Evolutionary conservation across 2,329 filamentous ascomycete genomes (phyloP).

Genomic region (Fusarium tjaetaba): DNA sequence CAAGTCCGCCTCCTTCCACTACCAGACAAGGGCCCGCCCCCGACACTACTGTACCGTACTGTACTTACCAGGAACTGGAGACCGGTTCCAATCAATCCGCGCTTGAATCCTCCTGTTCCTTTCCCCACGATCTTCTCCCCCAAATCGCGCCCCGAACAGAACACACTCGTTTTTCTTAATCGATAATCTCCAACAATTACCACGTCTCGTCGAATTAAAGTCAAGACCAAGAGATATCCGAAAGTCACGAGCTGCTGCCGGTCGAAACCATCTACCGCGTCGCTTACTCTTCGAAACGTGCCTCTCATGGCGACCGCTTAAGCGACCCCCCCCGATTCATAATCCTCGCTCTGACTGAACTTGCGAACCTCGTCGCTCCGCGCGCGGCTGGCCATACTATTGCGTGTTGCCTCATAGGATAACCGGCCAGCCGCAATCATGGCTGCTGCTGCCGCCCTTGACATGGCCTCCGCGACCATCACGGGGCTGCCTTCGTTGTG

Average conservation of each 20-base stretch:
- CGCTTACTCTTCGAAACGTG: not conserved
- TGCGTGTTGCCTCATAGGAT: constrained; percentile 30
- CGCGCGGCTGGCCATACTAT: constrained; percentile 41
- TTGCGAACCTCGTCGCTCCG: constrained; percentile 36
- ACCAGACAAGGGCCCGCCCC: constrained; percentile 13
- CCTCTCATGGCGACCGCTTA: constrained; percentile 39
- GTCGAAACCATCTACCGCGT: not conserved
- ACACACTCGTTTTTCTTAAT: constrained; percentile 17
- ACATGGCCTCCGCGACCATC: constrained; percentile 39
- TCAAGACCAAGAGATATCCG: not conserved
- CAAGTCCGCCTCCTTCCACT: constrained; percentile 19
- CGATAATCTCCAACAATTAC: not conserved
- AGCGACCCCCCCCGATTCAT: constrained; percentile 3
- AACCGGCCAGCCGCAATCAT: constrained; percentile 42
- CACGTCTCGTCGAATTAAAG: constrained; percentile 2
- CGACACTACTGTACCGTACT: not conserved
- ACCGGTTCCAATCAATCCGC: constrained; percentile 8
- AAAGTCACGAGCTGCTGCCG: not conserved
- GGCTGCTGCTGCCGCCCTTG: constrained; percentile 33
- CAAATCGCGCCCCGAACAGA: constrained; percentile 26
- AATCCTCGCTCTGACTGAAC: not conserved
- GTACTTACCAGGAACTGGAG: not conserved
- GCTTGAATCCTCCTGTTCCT: constrained; percentile 22
- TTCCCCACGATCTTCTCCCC: constrained; percentile 22
- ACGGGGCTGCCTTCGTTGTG: constrained; percentile 50